Evolutionary conservation across 345 rosid species (phyloP), one percentile per base, ranked within the genome.

Genomic region (Rhizophora mangle): DNA sequence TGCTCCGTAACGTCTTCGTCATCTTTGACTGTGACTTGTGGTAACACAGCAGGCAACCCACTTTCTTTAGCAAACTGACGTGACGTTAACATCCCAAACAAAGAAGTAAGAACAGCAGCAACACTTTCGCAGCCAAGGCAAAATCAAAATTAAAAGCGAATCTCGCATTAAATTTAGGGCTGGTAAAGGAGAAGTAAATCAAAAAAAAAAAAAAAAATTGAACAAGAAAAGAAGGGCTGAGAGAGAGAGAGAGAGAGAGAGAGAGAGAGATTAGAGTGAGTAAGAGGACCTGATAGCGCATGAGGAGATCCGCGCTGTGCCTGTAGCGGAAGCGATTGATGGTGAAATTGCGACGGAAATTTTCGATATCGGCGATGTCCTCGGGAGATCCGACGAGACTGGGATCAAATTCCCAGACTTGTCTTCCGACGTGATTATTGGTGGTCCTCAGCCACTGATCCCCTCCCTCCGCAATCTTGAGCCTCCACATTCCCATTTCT

Each of bases 401-500:
- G 10, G 92, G 89, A 82, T 95, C 94, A 36, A 95, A 92, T 80
- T 90, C 97, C 98, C 99, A 95, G 20, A 84, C 65, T 70, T 92
- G 98, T 43, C 97, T 80, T 30, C 98, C 97, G 11, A 79, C 81
- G 68, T 94, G 96, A 74, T 85, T 68, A 74, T 87, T 89, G 58
- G 70, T 53, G 5, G 90, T 86, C 74, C 89, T 75, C 24, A 94
- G 83, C 96, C 96, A 91, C 26, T 90, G 87, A 79, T 72, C 83
- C 26, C 81, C 90, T 76, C 93, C 98, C 65, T 88, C 93, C 1
- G 93, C 93, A 67, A 89, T 79, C 84, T 85, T 92, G 72, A 94
- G 80, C 81, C 80, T 91, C 98, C 98, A 94, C 98, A 94, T 94
- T 80, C 64, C 70, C 62, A 62, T 16, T 37, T 52, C 30, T 20